Conservation (phyloP, 2,329 filamentous ascomycete genomes). For the Colletotrichum trifolii region DNA sequence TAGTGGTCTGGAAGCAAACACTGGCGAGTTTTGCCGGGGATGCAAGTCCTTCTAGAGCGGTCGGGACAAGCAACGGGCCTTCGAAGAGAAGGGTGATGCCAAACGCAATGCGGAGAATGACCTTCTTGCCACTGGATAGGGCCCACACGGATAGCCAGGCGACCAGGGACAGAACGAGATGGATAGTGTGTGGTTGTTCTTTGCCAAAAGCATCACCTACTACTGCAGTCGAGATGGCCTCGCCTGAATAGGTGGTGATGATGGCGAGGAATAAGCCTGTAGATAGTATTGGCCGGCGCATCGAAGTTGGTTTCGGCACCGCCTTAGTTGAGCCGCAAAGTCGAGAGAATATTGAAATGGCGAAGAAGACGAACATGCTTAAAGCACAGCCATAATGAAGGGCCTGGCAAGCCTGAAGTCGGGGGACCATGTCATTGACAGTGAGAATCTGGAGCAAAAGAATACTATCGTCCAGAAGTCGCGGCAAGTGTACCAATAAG, state of each 20-base stretch:
- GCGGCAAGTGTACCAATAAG: no score
- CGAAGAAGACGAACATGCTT: no score
- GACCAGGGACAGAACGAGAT: constrained; percentile 20
- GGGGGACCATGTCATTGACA: no score
- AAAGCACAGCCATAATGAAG: no score
- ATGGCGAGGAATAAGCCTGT: background rate
- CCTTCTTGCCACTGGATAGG: no score
- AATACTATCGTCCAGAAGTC: no score
- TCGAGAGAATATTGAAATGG: no score
- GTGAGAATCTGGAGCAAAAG: no score
- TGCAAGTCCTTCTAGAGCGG: background rate
- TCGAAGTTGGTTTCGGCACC: no score
- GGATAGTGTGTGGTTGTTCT: constrained; percentile 6
- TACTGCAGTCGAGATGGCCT: background rate
- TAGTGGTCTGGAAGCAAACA: background rate
- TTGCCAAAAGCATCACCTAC: background rate
- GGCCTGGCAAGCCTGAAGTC: no score
- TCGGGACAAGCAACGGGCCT: constrained; percentile 1
- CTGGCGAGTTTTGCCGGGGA: background rate
- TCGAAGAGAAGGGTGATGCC: background rate
- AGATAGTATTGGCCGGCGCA: background rate
- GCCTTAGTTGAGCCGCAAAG: no score
- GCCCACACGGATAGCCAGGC: background rate
- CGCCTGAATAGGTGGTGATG: background rate
- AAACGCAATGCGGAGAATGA: background rate